phyloP scores from a whole-genome alignment of 352 stramenopile species.

The Elongisporangium undulatum region DNA sequence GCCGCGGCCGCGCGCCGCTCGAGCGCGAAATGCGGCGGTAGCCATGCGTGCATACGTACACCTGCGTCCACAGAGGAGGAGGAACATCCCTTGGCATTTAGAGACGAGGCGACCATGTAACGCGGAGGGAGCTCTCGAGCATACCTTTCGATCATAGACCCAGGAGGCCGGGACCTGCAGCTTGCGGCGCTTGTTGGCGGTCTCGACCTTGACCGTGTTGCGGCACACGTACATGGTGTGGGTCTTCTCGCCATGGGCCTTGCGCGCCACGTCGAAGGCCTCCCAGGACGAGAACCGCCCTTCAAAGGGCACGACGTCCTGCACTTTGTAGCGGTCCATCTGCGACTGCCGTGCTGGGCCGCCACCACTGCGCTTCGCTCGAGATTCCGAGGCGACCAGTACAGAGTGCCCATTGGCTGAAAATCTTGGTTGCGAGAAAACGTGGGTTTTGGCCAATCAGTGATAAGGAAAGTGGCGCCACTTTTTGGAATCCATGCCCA shows the following conservation, averaged over 20 bases:
- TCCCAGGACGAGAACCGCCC: constrained; percentile 74
- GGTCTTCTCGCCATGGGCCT: constrained; percentile 68
- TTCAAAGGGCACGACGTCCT: constrained; percentile 66
- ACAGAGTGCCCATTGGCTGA: neutral
- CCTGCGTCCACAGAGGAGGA: constrained; percentile 13
- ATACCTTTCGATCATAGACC: constrained; percentile 68
- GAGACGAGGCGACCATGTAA: neutral
- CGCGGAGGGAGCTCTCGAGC: constrained; percentile 7
- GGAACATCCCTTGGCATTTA: constrained; percentile 3
- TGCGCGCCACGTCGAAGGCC: constrained; percentile 60
- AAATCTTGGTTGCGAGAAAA: neutral
- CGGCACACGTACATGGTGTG: constrained; percentile 80
- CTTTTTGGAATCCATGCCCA: neutral
- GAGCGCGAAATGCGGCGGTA: constrained; percentile 68
- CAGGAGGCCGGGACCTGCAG: constrained; percentile 57
- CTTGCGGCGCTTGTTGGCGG: constrained; percentile 68
- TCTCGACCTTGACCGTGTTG: constrained; percentile 69
- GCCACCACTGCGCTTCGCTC: constrained; percentile 5
- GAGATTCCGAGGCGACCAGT: neutral
- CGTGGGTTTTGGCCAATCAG: neutral
- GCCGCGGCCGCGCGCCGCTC: constrained; percentile 48
- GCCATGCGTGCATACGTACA: constrained; percentile 73
- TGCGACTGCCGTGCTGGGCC: constrained; percentile 21
- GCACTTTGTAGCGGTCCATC: constrained; percentile 18
- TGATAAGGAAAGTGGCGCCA: neutral